Conservation (phyloP, 305 asterid species). For the Fraxinus paxiana region DNA sequence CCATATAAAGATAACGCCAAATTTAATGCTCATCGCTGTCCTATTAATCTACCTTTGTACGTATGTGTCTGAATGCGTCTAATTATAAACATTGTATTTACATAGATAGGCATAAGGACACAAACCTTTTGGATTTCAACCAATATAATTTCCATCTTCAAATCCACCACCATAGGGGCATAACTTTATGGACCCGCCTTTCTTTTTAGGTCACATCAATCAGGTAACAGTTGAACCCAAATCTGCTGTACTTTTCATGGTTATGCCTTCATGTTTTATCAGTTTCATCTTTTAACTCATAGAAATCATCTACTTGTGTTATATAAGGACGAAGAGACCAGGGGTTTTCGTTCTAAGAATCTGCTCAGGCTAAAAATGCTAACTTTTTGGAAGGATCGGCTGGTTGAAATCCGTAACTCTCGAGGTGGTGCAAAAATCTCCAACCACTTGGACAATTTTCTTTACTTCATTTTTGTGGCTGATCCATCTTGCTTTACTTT, state of each 20-base stretch:
- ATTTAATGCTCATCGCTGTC: constrained; percentile 2
- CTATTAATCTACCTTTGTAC: not conserved
- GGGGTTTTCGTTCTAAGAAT: constrained; percentile 9
- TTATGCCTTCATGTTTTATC: not conserved
- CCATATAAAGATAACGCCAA: not conserved
- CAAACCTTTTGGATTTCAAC: constrained; percentile 16
- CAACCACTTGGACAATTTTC: not conserved
- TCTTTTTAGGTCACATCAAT: not conserved
- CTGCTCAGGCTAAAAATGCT: constrained; percentile 26
- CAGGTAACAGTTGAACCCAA: constrained; percentile 6
- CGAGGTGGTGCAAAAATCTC: constrained; percentile 14
- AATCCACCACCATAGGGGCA: constrained; percentile 8
- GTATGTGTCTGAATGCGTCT: not conserved
- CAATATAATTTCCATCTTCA: constrained; percentile 9
- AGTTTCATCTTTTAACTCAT: not conserved
- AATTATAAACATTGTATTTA: not conserved
- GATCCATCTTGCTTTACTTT: not conserved
- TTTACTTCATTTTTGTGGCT: constrained; percentile 4
- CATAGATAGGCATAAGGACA: not conserved
- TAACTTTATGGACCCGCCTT: constrained; percentile 19
- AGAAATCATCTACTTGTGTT: constrained; percentile 1
- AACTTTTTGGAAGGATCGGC: constrained; percentile 37
- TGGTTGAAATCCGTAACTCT: constrained; percentile 26
- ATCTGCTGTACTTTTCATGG: not conserved
- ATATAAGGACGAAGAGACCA: constrained; percentile 15